Evolutionary conservation across 176 grass and related monocot species (phyloP), one percentile per base, ranked within the genome.

Genomic region (Oryza brachyantha): DNA sequence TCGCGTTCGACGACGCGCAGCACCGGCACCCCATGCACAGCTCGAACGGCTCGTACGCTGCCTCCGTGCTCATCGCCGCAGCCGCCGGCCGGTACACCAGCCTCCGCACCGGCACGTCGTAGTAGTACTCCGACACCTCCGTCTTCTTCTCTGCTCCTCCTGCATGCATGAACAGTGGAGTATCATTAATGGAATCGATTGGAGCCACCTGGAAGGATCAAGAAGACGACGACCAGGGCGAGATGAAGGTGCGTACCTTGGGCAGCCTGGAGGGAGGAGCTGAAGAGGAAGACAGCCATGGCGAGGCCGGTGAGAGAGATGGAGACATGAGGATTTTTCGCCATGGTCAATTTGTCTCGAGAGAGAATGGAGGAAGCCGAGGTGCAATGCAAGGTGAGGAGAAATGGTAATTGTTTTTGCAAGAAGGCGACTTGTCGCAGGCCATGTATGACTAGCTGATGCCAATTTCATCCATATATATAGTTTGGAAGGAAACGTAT

Each of bases 21-120:
- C 87, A 97, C 27, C 75, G 79, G 91, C 91, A 94, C 0, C 84
- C 88, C 17, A 77, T 60, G 86, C 93, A 97, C 50, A 93, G n/a
- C 83, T 83, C 57, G 85, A 93, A 97, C 41, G 93, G 93, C 64
- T 93, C 42, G 62, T 82, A 83, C 38, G 7, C 40, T 41, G n/a
- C 61, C 35, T 21, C 81, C 25, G 31, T 28, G 8, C 48, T n/a
- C 1, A 52, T 52, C 48, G 8, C 1, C 61, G 64, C 12, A 17
- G 8, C 1, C 61, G 64, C 12, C 32, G 75, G 40, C 55, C 71
- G 86, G 43, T 81, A 80, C 71, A 80, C 64, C 77, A 84, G 28
- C 6, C 34, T 21, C n/a, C 8, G 21, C 65, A 71, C 76, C 28
- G 87, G 87, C 14, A 84, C 64, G 71, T 65, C 52, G 3, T 57